Evolutionary conservation across 345 rosid genomes (phyloP).

Genomic region (Camelina laxa): DNA sequence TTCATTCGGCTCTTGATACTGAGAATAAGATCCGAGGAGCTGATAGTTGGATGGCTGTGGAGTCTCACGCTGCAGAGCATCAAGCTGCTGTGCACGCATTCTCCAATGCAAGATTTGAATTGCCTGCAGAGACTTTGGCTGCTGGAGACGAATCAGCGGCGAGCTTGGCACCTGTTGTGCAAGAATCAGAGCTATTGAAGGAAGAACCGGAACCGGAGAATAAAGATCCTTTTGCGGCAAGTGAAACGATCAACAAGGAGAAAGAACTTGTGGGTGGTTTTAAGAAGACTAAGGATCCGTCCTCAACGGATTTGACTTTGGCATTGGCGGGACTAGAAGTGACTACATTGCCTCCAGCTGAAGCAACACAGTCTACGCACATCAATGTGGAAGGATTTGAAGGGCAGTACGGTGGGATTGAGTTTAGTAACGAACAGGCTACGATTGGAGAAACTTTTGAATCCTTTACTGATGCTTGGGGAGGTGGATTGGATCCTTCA

Average conservation of each 20-base stretch:
- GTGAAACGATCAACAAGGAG: constrained; percentile 72
- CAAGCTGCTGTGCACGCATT: constrained; percentile 67
- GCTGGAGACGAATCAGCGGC: constrained; percentile 83
- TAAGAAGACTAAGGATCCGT: constrained; percentile 81
- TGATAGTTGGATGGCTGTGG: constrained; percentile 69
- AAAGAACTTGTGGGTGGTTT: constrained; percentile 83
- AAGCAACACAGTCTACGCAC: constrained; percentile 92
- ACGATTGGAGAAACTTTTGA: constrained; percentile 93
- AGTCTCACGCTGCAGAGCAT: constrained; percentile 71
- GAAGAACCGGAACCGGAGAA: constrained; percentile 67
- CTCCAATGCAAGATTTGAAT: constrained; percentile 63
- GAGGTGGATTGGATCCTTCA: constrained; percentile 97
- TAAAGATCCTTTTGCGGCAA: constrained; percentile 91
- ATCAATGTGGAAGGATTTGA: constrained; percentile 95
- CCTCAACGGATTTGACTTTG: constrained; percentile 68
- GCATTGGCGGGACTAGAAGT: constrained; percentile 94
- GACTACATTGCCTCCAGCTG: constrained; percentile 93
- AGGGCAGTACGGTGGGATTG: constrained; percentile 97
- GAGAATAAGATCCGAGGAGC: constrained; percentile 96
- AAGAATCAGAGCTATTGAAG: constrained; percentile 55
- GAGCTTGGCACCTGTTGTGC: constrained; percentile 61
- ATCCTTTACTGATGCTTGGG: constrained; percentile 90
- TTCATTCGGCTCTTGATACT: constrained; percentile 86
- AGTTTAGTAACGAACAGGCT: constrained; percentile 86
- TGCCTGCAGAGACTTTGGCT: constrained; percentile 79